Base-by-base conservation (phyloP, 768 basidiomycete genomes). In the Chiua virens region DNA sequence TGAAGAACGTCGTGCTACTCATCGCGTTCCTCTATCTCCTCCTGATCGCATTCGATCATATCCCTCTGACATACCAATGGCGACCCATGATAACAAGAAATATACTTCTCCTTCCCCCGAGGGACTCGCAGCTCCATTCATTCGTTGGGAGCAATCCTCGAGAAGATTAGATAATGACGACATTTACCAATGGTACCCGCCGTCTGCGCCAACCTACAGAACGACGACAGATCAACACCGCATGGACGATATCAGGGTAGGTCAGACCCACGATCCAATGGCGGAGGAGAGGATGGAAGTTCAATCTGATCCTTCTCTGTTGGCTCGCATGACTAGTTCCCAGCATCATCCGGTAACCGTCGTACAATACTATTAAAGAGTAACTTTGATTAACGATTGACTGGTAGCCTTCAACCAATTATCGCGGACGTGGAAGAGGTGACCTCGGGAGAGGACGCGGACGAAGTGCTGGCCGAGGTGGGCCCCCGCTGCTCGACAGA, bases 301-400 rank as follows among this genome's bases (percentile, higher is more conserved):
- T 21, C 54, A 52, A 34, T 40, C 59, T 5, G 58, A 63, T 56
- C 54, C 59, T 30, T 40, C 55, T 27, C 42, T 66, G 13, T 48
- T 67, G 52, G 54, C 61, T 7, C 65, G 65, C 42, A 65, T 66
- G 34, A 57, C 52, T n/a, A 49, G 53, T 22, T 59, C 48, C 15
- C 65, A 58, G 25, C 50, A 32, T 23, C 22, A 49, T 46, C 57
- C 52, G 66, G 65, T 66, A 57, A 60, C 23, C 48, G 8, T 47
- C 30, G n/a, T 22, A 10, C 20, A 22, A 40, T 11, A n/a, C 22
- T 21, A 8, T 17, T 21, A 18, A 8, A 23, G 3, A 21, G 6
- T 0, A 35, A 30, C 3, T 42, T 23, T 32, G 27, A 27, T 52
- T 55, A 2, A 58, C 21, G 2, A 5, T 37, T 34, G 40, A 27